These are phyloP conservation scores for Diddensiella transvaalensis DNA, from an alignment of 805 yeast species.

Conservation along the genomic window DNA sequence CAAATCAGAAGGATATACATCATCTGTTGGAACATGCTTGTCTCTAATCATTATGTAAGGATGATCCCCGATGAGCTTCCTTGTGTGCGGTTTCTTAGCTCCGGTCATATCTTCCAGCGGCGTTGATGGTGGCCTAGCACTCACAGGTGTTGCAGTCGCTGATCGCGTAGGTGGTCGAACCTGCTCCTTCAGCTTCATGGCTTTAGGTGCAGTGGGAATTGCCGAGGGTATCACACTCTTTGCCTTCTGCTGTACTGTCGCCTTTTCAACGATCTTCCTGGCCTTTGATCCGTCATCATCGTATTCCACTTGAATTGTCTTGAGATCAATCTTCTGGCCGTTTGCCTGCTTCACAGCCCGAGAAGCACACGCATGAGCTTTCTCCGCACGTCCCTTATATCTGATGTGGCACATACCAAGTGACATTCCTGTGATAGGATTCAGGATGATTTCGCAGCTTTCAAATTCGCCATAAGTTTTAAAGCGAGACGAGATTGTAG, in stretches of 20 bases:
- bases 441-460: constrained; percentile 56
- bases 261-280: constrained; percentile 11
- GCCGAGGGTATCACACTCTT: constrained; percentile 7
- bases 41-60: constrained; percentile 29
- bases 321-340: constrained; percentile 50
- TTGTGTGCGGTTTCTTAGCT: constrained; percentile 1
- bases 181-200: constrained; percentile 5
- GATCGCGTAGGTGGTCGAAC: constrained; percentile 1
- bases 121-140: not conserved
- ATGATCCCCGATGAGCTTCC: constrained; percentile 17
- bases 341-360: constrained; percentile 43
- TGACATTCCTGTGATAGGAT: constrained; percentile 75
- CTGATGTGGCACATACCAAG: constrained; percentile 64
- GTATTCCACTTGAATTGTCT: constrained; percentile 36
- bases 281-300: constrained; percentile 35
- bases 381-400: constrained; percentile 50
- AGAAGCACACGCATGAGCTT: constrained; percentile 46
- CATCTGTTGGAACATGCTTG: constrained; percentile 28
- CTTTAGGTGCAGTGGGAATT: constrained; percentile 6
- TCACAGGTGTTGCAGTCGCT: constrained; percentile 5
- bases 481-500: constrained; percentile 33
- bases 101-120: not conserved
- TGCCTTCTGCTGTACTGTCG: constrained; percentile 5
- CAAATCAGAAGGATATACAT: constrained; percentile 52
- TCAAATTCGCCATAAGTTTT: constrained; percentile 60